Conservation (phyloP, 108 stramenopile species). For the Nitzschia putrida region DNA sequence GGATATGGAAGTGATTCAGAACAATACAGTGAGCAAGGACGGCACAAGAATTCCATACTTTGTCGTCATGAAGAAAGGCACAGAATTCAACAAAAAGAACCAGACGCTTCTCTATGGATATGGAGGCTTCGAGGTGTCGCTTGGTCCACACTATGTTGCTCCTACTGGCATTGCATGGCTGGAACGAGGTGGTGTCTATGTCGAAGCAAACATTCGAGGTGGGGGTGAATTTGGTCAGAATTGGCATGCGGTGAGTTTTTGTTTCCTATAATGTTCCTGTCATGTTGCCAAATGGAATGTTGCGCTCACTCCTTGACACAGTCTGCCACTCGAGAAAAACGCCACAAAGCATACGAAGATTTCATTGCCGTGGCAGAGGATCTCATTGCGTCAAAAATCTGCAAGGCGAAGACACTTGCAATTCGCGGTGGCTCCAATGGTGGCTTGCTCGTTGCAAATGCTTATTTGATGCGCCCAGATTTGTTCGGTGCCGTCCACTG, state of each 20-base stretch:
- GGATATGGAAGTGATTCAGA: slow-evolving; percentile 65
- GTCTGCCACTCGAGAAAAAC: slow-evolving; percentile 76
- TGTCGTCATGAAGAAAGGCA: slow-evolving; percentile 57
- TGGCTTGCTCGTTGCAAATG: slow-evolving; percentile 81
- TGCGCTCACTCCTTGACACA: slow-evolving; percentile 46
- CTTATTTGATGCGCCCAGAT: slow-evolving; percentile 82
- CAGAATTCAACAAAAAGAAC: slow-evolving; percentile 54
- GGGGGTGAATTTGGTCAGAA: slow-evolving; percentile 91
- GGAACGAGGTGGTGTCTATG: slow-evolving; percentile 90
- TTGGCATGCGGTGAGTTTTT: slow-evolving; percentile 69
- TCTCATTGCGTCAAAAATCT: slow-evolving; percentile 64
- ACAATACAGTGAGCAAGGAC: slow-evolving; percentile 75
- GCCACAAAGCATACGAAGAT: slow-evolving; percentile 93
- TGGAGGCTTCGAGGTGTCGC: slow-evolving; percentile 95
- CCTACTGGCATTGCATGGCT: slow-evolving; percentile 84
- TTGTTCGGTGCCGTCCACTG: slow-evolving; percentile 90
- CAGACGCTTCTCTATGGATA: slow-evolving; percentile 81
- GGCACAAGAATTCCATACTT: slow-evolving; percentile 89
- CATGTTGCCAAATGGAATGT: neutral
- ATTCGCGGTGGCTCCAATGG: slow-evolving; percentile 94
- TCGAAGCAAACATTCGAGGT: slow-evolving; percentile 96
- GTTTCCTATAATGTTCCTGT: neutral
- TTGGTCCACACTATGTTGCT: slow-evolving; percentile 87
- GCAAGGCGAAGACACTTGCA: slow-evolving; percentile 74
- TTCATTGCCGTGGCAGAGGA: slow-evolving; percentile 86